Evolutionary conservation across 768 basidiomycete species (phyloP).

Genomic region (Leccinum truebloodii): DNA sequence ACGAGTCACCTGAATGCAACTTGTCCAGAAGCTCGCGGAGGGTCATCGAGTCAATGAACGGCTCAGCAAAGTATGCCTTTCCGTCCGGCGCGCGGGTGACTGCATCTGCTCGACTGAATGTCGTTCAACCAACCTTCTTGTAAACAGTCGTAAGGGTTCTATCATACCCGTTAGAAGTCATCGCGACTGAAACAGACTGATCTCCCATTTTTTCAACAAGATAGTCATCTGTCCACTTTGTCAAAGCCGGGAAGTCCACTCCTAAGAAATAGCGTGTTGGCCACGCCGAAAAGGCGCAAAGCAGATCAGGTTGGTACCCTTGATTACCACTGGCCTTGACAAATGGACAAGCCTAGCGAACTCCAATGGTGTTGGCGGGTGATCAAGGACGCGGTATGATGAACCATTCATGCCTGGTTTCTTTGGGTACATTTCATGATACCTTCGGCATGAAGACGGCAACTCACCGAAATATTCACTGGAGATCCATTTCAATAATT

Average conservation of each 20-base stretch:
- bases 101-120: conserved; percentile 71
- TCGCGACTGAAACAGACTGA: conserved; percentile 63
- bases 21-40: conserved; percentile 53
- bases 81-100: conserved; percentile 55
- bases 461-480: conserved; percentile 37
- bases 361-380: conserved; percentile 64
- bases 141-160: neutral
- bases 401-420: conserved; percentile 59
- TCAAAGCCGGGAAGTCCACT: conserved; percentile 44
- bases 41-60: conserved; percentile 65
- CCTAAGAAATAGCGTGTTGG: conserved; percentile 36
- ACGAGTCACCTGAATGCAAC: conserved; percentile 37
- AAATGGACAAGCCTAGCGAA: conserved; percentile 69
- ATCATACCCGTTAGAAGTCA: conserved; percentile 81
- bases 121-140: conserved; percentile 16
- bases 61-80: conserved; percentile 73
- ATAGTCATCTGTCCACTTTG: conserved; percentile 68
- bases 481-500: conserved; percentile 37
- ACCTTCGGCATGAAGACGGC: neutral
- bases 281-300: neutral
- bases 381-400: conserved; percentile 48
- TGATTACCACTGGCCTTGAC: conserved; percentile 73
- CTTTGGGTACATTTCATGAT: conserved; percentile 2
- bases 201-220: conserved; percentile 57
- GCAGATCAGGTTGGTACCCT: conserved; percentile 44